These are phyloP conservation scores for Ajuga chamaepitys DNA, from an alignment of 257 asterid species.

Conservation along the genomic window DNA sequence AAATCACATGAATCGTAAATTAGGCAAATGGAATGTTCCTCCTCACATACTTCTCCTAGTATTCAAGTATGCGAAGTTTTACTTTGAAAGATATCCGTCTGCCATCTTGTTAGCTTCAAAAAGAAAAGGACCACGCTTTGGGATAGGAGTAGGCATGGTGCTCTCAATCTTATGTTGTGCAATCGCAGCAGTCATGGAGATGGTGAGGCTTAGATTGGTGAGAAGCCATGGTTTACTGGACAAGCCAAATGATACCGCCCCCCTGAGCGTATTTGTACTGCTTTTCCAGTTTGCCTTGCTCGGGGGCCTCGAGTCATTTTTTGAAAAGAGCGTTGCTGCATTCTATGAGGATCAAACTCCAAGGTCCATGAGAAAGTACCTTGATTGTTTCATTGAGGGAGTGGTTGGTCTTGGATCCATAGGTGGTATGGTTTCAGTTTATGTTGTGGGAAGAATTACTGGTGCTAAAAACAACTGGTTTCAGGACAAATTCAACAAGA, in stretches of 20 bases:
- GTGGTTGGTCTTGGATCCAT: slow-evolving; percentile 42
- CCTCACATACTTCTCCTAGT: slow-evolving; percentile 28
- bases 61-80: not conserved
- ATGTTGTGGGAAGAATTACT: slow-evolving; percentile 26
- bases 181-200: slow-evolving; percentile 24
- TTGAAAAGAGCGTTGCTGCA: slow-evolving; percentile 18
- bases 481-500: slow-evolving; percentile 31
- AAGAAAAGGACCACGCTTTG: slow-evolving; percentile 30
- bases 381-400: slow-evolving; percentile 6
- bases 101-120: too few relatives aligned
- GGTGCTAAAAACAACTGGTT: slow-evolving; percentile 43
- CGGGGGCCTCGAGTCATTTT: slow-evolving; percentile 31
- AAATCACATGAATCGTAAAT: slow-evolving; percentile 31
- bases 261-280: slow-evolving; percentile 26
- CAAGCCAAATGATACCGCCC: slow-evolving; percentile 7
- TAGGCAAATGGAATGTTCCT: slow-evolving; percentile 45
- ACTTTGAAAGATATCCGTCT: not conserved
- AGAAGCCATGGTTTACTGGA: slow-evolving; percentile 7
- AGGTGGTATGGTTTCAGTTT: slow-evolving; percentile 32
- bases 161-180: slow-evolving; percentile 20
- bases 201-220: slow-evolving; percentile 16
- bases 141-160: slow-evolving; percentile 18
- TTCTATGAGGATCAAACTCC: slow-evolving; percentile 28
- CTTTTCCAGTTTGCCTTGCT: slow-evolving; percentile 41
- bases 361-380: slow-evolving; percentile 18